Percentiles rank a stretch among this genome's conserved stretches.
These are phyloP conservation scores for Flaveria linearis DNA, from an alignment of 129 eudicot genomes.

Conservation along the genomic window DNA sequence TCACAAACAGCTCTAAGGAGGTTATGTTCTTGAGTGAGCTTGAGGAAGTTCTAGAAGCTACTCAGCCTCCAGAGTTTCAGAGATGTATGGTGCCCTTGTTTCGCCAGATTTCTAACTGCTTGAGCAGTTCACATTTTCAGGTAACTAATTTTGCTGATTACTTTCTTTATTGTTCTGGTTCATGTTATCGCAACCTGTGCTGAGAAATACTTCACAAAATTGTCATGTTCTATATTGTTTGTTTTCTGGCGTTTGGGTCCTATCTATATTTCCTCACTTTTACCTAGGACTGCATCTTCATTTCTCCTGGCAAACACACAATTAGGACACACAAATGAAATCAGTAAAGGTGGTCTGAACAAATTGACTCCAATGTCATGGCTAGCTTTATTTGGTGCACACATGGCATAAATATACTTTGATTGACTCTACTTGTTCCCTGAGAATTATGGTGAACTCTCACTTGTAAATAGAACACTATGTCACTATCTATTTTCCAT, in stretches of 20 bases:
- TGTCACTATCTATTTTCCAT: neutral
- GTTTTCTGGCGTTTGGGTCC: neutral
- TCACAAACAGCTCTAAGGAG: constrained; percentile 32
- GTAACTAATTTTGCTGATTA: constrained; percentile 30
- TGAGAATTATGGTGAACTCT: neutral
- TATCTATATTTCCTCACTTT: constrained; percentile 10
- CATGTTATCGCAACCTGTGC: neutral
- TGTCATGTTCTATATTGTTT: neutral
- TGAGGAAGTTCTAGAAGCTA: constrained; percentile 83
- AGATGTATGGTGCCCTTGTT: constrained; percentile 81
- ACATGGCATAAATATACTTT: neutral
- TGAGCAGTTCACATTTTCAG: constrained; percentile 87
- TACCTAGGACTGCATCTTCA: neutral
- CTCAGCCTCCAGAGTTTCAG: constrained; percentile 75
- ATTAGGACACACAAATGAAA: neutral
- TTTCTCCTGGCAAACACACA: neutral
- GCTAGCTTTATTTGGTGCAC: neutral
- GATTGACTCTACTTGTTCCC: neutral
- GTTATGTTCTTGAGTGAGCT: constrained; percentile 77
- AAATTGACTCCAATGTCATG: neutral
- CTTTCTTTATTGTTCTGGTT: neutral
- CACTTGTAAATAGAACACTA: neutral
- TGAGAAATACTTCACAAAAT: neutral
- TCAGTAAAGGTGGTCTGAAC: neutral
- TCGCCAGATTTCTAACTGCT: constrained; percentile 63